phyloP scores from a whole-genome alignment of 208 protist species.

The Trypanosoma lewisi region DNA sequence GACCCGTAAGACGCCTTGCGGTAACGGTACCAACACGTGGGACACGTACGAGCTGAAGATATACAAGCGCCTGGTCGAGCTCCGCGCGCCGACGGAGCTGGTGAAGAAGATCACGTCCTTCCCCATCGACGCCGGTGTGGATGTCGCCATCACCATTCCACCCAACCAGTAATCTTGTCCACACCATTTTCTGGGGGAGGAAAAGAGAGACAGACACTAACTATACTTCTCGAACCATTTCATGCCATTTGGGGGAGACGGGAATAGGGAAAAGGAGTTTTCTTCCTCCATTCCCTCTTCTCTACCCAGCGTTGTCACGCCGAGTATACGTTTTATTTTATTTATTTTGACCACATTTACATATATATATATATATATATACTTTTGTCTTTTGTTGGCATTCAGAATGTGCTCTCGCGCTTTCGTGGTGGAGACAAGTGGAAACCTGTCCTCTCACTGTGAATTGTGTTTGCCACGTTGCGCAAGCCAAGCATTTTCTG shows the following conservation, averaged over 20 bases:
- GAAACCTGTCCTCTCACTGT: neutral
- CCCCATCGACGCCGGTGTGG: constrained; percentile 85
- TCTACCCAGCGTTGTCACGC: constrained; percentile 21
- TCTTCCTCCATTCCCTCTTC: too few species aligned
- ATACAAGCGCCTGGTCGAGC: constrained; percentile 99
- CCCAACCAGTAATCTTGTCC: constrained; percentile 34
- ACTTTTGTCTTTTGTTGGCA: too few species aligned
- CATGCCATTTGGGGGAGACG: constrained; percentile 8
- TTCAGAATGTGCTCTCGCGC: too few species aligned
- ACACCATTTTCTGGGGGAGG: neutral
- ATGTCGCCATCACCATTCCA: constrained; percentile 85
- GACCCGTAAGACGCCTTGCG: constrained; percentile 99
- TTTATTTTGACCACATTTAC: too few species aligned
- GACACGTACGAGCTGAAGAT: constrained; percentile 99
- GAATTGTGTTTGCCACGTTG: neutral
- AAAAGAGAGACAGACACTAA: too few species aligned
- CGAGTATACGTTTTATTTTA: too few species aligned
- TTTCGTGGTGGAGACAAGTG: neutral
- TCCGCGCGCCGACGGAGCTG: constrained; percentile 87
- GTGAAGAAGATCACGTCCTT: constrained; percentile 93
- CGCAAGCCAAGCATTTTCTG: neutral
- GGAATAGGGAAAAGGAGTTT: neutral
- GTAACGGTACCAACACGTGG: constrained; percentile 99
- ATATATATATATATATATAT: too few species aligned
- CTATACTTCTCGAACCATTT: neutral